Percentiles rank a stretch among this genome's conserved stretches.
These are phyloP conservation scores for Silene latifolia DNA, from an alignment of 148 eudicot species.

Conservation along the genomic window DNA sequence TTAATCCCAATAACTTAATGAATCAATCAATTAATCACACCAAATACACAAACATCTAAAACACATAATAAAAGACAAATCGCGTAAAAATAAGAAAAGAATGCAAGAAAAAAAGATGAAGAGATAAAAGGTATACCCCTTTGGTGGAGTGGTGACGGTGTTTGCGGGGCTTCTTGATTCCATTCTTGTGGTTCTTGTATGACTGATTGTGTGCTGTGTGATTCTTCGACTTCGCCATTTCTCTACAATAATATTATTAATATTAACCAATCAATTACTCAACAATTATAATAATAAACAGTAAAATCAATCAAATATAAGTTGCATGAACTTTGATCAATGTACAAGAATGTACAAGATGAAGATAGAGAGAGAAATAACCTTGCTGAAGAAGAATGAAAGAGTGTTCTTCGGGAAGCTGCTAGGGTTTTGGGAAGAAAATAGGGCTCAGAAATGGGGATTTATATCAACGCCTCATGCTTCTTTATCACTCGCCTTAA, in stretches of 20 bases:
- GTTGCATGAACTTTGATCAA: not conserved
- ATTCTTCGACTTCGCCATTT: conserved; percentile 90
- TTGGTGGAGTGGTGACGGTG: conserved; percentile 85
- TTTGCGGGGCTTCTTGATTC: conserved; percentile 78
- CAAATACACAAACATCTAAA: too few relatives aligned
- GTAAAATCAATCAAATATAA: too few relatives aligned
- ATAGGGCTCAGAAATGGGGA: not conserved
- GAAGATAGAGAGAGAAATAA: not conserved
- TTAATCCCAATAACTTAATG: not conserved
- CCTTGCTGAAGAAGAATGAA: not conserved
- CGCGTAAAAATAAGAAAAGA: not conserved
- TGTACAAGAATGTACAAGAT: not conserved
- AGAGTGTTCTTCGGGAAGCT: not conserved
- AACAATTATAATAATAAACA: too few relatives aligned
- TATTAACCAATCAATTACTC: too few relatives aligned
- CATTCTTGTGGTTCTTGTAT: conserved; percentile 72
- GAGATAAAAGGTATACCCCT: conserved; percentile 45
- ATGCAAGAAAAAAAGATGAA: not conserved
- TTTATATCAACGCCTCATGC: not conserved
- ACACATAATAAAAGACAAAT: not conserved
- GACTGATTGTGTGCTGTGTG: conserved; percentile 94
- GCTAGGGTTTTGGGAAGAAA: not conserved
- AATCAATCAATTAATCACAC: too few relatives aligned
- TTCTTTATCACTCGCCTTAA: not conserved
- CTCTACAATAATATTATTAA: not conserved